These are phyloP conservation scores for Fusarium sp. DNA, from an alignment of 2,329 filamentous ascomycete species.

Conservation along the genomic window DNA sequence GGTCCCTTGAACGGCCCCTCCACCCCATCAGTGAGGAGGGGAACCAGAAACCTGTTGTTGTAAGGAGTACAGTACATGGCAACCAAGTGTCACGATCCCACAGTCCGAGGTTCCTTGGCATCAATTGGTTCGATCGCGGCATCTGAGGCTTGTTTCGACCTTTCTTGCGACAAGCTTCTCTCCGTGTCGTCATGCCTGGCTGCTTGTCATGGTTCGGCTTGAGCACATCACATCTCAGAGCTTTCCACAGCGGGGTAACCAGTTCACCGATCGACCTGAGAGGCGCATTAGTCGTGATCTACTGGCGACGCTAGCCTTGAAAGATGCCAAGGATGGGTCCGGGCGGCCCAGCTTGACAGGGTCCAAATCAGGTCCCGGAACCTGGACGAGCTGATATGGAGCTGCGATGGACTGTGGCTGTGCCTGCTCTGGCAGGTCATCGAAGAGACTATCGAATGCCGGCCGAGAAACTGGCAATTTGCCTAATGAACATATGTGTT, in stretches of 20 bases:
- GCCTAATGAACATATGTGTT: neutral
- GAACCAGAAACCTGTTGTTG: conserved; percentile 32
- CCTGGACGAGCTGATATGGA: conserved; percentile 40
- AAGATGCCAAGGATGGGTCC: conserved; percentile 22
- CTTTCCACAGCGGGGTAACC: conserved; percentile 29
- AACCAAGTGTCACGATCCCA: conserved; percentile 17
- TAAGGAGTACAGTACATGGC: conserved; percentile 13
- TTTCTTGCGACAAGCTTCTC: conserved; percentile 6
- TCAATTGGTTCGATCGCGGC: conserved; percentile 27
- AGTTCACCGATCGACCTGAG: conserved; percentile 38
- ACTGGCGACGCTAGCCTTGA: conserved; percentile 33
- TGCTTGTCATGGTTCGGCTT: conserved; percentile 8
- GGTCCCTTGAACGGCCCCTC: conserved; percentile 16
- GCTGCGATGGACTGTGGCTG: conserved; percentile 32
- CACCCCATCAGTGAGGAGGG: neutral
- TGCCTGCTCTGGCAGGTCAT: conserved; percentile 13
- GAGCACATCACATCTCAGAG: conserved; percentile 14
- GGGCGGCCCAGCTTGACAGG: conserved; percentile 40
- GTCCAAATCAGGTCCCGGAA: conserved; percentile 33
- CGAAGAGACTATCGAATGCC: conserved; percentile 16
- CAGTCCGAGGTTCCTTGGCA: conserved; percentile 5
- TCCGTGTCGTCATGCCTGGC: conserved; percentile 29
- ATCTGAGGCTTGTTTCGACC: conserved; percentile 3
- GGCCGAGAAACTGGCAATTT: conserved; percentile 17
- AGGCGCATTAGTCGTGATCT: conserved; percentile 39